Base-by-base conservation (phyloP, 2,329 filamentous ascomycete species). In the Sphaerulina musiva region DNA sequence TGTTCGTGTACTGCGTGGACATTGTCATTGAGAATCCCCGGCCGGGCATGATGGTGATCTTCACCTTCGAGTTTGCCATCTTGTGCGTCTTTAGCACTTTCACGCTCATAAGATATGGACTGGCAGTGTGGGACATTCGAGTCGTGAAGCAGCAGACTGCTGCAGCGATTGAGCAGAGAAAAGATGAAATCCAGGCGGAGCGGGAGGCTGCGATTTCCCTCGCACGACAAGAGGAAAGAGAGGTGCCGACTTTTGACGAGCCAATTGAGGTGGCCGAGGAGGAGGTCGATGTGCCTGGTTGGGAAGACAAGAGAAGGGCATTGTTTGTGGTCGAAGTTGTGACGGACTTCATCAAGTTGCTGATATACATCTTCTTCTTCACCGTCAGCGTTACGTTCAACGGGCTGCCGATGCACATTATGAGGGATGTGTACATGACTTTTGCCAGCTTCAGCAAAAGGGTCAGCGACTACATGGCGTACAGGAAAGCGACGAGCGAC, bases 41-140 rank as follows among this genome's bases (percentile, higher is more conserved):
- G n/a, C 90, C 92, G 0, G 93, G 95, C 55, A 97, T 98, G 87
- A 98, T 97, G 90, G 90, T 98, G 59, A 97, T 98, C 90, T 98
- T 98, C 67, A 83, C 95, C 5, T 98, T 98, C 64, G 93, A 98
- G 70, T 97, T 97, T 68, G 91, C 92, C 38, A 84, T 98, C 42
- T 75, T 97, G 56, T 79, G 83, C 2, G 85, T 95, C 8, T 85
- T 84, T 48, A 95, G 92, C 0, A 77, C 83, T 49, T 90, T 92
- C 46, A 95, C 90, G 0, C 79, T 82, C 1, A 77, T 83, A 51
- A 84, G 91, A 56, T 98, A 98, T 70, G 70, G 80, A 17, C 80
- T 97, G 48, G 87, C 86, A 3, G 72, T 96, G 42, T 76, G 84
- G 7, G 93, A 98, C 70, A 81, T 87, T 45, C 80, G 80, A 46